phyloP scores from a whole-genome alignment of 805 yeast genomes.

The Barnettozyma wickerhamii region DNA sequence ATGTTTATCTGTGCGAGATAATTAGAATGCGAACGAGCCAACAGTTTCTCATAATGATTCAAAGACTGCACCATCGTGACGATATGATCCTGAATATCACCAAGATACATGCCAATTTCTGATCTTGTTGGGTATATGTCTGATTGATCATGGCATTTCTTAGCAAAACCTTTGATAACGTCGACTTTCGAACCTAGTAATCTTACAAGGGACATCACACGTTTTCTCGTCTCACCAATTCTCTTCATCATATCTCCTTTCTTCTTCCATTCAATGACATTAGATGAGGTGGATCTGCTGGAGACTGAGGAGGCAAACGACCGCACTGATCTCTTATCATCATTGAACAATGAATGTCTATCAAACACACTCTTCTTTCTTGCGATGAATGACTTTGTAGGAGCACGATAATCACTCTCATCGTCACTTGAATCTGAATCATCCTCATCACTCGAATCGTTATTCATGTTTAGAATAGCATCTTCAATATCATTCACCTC shows the following conservation, averaged over 20 bases:
- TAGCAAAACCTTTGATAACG: conserved; percentile 94
- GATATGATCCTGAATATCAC: conserved; percentile 28
- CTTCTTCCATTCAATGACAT: conserved; percentile 71
- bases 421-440: conserved; percentile 30
- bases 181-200: conserved; percentile 91
- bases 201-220: conserved; percentile 87
- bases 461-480: conserved; percentile 82
- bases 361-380: conserved; percentile 15
- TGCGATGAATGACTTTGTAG: conserved; percentile 4
- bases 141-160: conserved; percentile 84
- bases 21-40: conserved; percentile 94
- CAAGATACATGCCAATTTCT: conserved; percentile 53
- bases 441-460: conserved; percentile 31
- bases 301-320: conserved; percentile 26
- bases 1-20: conserved; percentile 95
- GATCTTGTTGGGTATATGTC: conserved; percentile 63
- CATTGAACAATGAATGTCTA: conserved; percentile 15
- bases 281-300: conserved; percentile 32
- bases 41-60: conserved; percentile 89
- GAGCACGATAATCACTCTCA: conserved; percentile 10
- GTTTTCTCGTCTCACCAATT: conserved; percentile 91
- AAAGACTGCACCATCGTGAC: conserved; percentile 95
- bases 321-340: conserved; percentile 19
- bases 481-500: conserved; percentile 96
- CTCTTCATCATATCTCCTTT: conserved; percentile 94